These are phyloP conservation scores for Backusella tarrabulga DNA, from an alignment of 192 early-diverging fungal genomes.

Conservation along the genomic window DNA sequence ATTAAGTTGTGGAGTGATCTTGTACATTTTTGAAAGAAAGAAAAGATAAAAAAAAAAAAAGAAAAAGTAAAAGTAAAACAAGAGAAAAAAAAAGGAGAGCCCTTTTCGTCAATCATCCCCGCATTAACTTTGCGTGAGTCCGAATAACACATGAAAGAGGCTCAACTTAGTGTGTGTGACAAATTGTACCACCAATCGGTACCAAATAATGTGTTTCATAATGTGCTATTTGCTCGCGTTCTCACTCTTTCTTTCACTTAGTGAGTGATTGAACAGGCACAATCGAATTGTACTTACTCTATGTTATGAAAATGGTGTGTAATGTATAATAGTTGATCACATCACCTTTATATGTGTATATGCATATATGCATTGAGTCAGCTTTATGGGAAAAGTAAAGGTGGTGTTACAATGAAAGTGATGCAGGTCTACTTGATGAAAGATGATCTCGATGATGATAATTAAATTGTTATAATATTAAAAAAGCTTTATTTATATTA, in stretches of 20 bases:
- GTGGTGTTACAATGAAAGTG: neutral
- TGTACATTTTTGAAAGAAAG: slow-evolving; percentile 24
- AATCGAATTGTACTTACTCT: no score
- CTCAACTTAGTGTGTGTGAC: no score
- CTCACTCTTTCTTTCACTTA: no score
- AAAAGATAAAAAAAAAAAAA: neutral
- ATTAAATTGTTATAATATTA: neutral
- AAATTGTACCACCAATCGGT: no score
- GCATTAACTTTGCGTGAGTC: neutral
- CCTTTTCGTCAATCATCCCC: neutral
- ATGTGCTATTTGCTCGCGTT: no score
- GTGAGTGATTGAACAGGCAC: no score
- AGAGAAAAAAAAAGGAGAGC: neutral
- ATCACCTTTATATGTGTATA: no score
- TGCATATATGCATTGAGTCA: neutral
- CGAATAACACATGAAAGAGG: no score
- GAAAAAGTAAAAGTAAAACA: neutral
- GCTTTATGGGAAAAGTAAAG: neutral
- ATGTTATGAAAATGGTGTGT: no score
- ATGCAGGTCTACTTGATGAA: neutral
- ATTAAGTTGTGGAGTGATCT: slow-evolving; percentile 58
- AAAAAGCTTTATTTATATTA: neutral
- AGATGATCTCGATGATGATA: neutral
- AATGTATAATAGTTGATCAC: no score
- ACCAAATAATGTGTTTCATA: no score